These are phyloP conservation scores for Haematococcus lacustris DNA, from an alignment of 139 green algal genomes.

Conservation along the genomic window DNA sequence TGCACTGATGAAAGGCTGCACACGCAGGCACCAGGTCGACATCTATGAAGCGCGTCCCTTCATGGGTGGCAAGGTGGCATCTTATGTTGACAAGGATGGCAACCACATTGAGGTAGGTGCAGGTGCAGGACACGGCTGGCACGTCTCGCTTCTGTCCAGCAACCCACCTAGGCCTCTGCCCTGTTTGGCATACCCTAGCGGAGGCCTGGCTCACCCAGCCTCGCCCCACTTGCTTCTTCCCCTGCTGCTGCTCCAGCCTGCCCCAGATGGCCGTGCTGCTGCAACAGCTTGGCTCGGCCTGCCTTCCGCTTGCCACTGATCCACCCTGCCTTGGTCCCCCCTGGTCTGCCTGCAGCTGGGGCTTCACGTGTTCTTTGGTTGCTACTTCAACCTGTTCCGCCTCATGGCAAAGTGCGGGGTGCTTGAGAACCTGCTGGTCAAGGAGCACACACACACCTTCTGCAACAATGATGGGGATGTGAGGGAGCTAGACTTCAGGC, in stretches of 20 bases:
- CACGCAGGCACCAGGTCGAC: slow-evolving; percentile 83
- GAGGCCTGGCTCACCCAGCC: no score
- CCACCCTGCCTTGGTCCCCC: no score
- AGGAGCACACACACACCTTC: slow-evolving; percentile 96
- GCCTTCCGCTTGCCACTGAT: no score
- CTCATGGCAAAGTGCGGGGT: slow-evolving; percentile 94
- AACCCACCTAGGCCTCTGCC: no score
- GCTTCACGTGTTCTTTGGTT: slow-evolving; percentile 94
- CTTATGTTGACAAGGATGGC: slow-evolving; percentile 84
- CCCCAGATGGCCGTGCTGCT: no score
- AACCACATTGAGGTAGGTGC: slow-evolving; percentile 87
- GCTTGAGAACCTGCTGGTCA: slow-evolving; percentile 89
- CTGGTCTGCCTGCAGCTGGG: slow-evolving; percentile 76
- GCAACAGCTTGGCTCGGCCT: no score
- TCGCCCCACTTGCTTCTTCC: no score
- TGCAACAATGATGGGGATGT: slow-evolving; percentile 88
- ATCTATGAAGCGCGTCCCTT: slow-evolving; percentile 87
- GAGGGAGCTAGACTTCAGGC: slow-evolving; percentile 86
- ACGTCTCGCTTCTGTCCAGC: no score
- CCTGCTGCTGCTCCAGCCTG: no score
- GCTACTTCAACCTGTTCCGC: slow-evolving; percentile 92
- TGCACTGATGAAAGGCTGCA: no score
- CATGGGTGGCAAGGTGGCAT: slow-evolving; percentile 94
- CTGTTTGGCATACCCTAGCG: no score
- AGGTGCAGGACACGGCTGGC: no score